Evolutionary conservation across 805 yeast genomes (phyloP).

Genomic region (Brettanomyces anomalus): DNA sequence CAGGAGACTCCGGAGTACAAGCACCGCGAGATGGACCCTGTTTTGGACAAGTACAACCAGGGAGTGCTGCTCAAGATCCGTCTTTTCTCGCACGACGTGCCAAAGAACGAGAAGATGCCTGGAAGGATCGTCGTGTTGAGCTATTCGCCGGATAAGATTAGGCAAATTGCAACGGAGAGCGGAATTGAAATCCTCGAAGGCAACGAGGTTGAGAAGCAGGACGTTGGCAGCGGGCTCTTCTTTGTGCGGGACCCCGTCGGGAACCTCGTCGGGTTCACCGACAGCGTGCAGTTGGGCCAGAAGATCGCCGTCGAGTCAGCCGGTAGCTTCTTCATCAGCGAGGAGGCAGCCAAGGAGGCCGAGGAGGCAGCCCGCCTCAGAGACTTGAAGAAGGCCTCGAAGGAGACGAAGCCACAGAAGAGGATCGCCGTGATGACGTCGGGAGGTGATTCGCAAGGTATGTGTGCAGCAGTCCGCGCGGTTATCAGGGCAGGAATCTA

Average conservation of each 20-base stretch:
- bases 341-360: neutral
- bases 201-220: slow-evolving; percentile 11
- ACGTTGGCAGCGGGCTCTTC: slow-evolving; percentile 8
- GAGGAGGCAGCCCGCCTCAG: slow-evolving; percentile 1
- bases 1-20: slow-evolving; percentile 27
- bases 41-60: slow-evolving; percentile 15
- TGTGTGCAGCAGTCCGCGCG: slow-evolving; percentile 94
- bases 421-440: slow-evolving; percentile 91
- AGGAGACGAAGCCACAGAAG: slow-evolving; percentile 7
- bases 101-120: slow-evolving; percentile 24
- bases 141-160: slow-evolving; percentile 25
- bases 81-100: slow-evolving; percentile 29
- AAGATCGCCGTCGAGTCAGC: neutral
- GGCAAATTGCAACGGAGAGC: slow-evolving; percentile 13
- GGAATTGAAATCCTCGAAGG: slow-evolving; percentile 7
- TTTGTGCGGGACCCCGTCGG: slow-evolving; percentile 60
- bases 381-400: neutral
- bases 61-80: slow-evolving; percentile 43
- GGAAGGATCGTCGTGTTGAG: slow-evolving; percentile 34
- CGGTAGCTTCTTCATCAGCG: slow-evolving; percentile 3
- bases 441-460: slow-evolving; percentile 99
- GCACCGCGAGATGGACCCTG: slow-evolving; percentile 11
- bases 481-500: slow-evolving; percentile 88
- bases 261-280: slow-evolving; percentile 46
- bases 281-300: slow-evolving; percentile 20